Evolutionary conservation across 2,329 filamentous ascomycete genomes (phyloP).

Genomic region (Gremmenia infestans): DNA sequence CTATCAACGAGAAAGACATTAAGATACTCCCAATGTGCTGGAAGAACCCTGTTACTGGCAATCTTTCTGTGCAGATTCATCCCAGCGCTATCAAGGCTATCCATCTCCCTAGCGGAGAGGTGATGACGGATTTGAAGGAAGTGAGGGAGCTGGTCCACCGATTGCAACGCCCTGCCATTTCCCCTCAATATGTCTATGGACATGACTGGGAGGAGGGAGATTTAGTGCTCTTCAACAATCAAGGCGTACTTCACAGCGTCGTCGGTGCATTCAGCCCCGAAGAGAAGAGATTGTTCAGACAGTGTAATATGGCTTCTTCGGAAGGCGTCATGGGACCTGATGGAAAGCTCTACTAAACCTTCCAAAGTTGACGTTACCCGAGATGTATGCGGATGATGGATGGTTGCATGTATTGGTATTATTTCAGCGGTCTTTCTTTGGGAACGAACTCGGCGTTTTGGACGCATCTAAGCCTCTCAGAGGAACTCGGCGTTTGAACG

Average conservation of each 20-base stretch:
- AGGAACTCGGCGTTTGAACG: conserved; percentile 33
- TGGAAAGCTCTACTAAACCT: conserved; percentile 28
- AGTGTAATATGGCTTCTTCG: conserved; percentile 73
- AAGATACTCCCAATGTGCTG: conserved; percentile 72
- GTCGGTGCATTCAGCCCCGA: conserved; percentile 68
- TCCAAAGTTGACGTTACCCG: not conserved
- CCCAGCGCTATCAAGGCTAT: conserved; percentile 66
- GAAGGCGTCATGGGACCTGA: conserved; percentile 34
- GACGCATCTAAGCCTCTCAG: conserved; percentile 31
- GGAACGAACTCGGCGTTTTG: conserved; percentile 31
- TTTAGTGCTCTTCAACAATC: conserved; percentile 73
- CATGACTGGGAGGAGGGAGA: conserved; percentile 77
- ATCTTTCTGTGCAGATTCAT: conserved; percentile 67
- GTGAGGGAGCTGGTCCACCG: conserved; percentile 68
- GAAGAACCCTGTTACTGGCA: conserved; percentile 68
- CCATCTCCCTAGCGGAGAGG: conserved; percentile 59
- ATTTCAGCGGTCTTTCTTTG: conserved; percentile 15
- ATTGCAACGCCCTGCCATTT: conserved; percentile 68
- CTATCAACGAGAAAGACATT: conserved; percentile 60
- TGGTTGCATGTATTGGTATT: conserved; percentile 6
- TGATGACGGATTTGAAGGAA: conserved; percentile 62
- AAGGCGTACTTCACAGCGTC: conserved; percentile 57
- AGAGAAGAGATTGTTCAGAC: conserved; percentile 70
- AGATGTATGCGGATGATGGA: not conserved
- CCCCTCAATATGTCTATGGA: conserved; percentile 62